Conservation (phyloP, 208 protist genomes). For the Balamuthia mandrillaris region DNA sequence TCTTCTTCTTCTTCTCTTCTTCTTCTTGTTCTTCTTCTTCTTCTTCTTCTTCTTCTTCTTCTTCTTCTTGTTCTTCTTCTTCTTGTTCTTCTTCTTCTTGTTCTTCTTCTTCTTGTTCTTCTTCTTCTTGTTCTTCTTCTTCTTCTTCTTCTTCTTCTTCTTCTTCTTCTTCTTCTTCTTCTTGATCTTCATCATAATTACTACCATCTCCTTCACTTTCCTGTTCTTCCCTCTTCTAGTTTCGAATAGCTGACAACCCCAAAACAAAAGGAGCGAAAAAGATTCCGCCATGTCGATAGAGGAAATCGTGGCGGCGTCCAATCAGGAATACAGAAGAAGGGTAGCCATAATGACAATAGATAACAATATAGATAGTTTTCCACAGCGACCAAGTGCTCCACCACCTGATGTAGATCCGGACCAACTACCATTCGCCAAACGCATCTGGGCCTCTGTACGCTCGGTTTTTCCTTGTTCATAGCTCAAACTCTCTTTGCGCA, state of each 20-base stretch:
- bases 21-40: background rate
- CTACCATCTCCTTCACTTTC: background rate
- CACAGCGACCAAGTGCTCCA: too few species aligned
- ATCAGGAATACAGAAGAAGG: background rate
- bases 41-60: background rate
- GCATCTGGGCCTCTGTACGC: too few species aligned
- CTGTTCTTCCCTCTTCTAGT: background rate
- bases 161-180: background rate
- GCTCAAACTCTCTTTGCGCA: too few species aligned
- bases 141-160: background rate
- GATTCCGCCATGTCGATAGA: background rate
- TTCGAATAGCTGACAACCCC: too few species aligned
- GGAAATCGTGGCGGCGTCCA: constrained; percentile 1
- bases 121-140: background rate
- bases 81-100: background rate
- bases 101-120: background rate
- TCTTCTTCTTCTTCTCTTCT: background rate
- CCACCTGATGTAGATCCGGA: too few species aligned
- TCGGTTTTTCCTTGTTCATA: too few species aligned
- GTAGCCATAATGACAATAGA: constrained; percentile 1
- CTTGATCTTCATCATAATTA: background rate
- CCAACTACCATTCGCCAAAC: too few species aligned
- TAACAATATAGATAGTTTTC: too few species aligned
- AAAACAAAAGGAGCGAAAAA: too few species aligned
- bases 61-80: background rate